These are phyloP conservation scores for Podaxis rugospora DNA, from an alignment of 768 basidiomycete genomes.

Conservation along the genomic window DNA sequence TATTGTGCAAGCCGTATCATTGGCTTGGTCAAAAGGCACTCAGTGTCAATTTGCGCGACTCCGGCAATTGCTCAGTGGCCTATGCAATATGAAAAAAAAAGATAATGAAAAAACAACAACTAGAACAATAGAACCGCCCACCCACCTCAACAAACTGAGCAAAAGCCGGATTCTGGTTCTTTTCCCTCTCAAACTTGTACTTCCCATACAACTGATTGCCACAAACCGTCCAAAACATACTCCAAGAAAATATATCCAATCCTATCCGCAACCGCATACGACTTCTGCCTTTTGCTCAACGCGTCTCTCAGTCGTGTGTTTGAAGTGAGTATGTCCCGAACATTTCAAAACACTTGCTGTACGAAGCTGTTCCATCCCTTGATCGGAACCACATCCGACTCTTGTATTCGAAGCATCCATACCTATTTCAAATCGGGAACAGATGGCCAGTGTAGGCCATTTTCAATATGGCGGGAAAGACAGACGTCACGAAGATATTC, in stretches of 20 bases:
- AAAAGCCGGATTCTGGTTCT: slow-evolving; percentile 87
- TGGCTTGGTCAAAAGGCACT: slow-evolving; percentile 98
- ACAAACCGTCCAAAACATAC: slow-evolving; percentile 87
- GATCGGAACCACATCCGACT: slow-evolving; percentile 69
- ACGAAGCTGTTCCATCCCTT: slow-evolving; percentile 80
- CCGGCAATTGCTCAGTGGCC: slow-evolving; percentile 88
- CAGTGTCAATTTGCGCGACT: slow-evolving; percentile 93
- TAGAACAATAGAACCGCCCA: slow-evolving; percentile 13
- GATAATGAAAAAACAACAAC: background rate
- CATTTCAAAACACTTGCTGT: slow-evolving; percentile 96
- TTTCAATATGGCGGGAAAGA: slow-evolving; percentile 6
- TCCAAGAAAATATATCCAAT: slow-evolving; percentile 92
- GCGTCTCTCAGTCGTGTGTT: slow-evolving; percentile 95
- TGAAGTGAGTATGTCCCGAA: slow-evolving; percentile 89
- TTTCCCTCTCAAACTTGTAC: slow-evolving; percentile 99
- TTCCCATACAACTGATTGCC: slow-evolving; percentile 93
- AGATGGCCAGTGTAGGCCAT: background rate
- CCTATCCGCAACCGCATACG: slow-evolving; percentile 86
- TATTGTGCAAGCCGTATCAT: slow-evolving; percentile 97
- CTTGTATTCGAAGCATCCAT: slow-evolving; percentile 87
- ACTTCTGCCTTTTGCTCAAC: slow-evolving; percentile 92
- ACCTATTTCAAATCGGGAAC: slow-evolving; percentile 36
- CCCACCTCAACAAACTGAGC: slow-evolving; percentile 92
- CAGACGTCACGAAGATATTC: slow-evolving; percentile 94
- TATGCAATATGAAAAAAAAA: background rate